Evolutionary conservation across 352 stramenopile species (phyloP).

Genomic region (Phytophthora macrochlamydospora): DNA sequence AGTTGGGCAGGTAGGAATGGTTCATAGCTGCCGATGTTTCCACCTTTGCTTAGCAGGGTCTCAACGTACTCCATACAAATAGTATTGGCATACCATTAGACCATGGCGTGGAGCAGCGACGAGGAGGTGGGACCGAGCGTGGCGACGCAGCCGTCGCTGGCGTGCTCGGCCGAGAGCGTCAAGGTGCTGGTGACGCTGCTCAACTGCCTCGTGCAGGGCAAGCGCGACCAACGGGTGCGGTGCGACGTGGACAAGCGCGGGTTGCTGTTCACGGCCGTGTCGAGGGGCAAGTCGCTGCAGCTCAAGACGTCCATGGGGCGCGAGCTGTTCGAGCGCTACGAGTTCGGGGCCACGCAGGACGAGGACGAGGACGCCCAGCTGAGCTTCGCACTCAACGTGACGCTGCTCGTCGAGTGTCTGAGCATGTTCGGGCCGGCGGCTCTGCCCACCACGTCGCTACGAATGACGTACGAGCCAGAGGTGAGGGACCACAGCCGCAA

Average conservation of each 20-base stretch:
- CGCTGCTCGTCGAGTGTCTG: constrained; percentile 77
- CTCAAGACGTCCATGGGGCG: constrained; percentile 81
- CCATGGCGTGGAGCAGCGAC: constrained; percentile 31
- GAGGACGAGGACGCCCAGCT: constrained; percentile 44
- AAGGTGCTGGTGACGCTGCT: constrained; percentile 82
- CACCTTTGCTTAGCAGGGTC: too few relatives aligned
- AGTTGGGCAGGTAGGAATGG: too few relatives aligned
- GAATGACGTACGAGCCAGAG: constrained; percentile 70
- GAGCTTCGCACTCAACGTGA: constrained; percentile 80
- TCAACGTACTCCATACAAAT: neutral
- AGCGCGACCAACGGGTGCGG: constrained; percentile 80
- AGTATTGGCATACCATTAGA: neutral
- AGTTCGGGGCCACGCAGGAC: constrained; percentile 28
- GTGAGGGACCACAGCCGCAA: constrained; percentile 12
- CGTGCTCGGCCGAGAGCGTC: constrained; percentile 68
- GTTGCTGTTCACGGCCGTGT: constrained; percentile 79
- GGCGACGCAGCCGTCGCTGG: constrained; percentile 38
- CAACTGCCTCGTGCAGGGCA: constrained; percentile 61
- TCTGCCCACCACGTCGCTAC: constrained; percentile 74
- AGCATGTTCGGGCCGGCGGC: constrained; percentile 77
- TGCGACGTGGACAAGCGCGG: constrained; percentile 73
- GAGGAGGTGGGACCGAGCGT: constrained; percentile 14
- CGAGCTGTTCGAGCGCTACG: constrained; percentile 81
- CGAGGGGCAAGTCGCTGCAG: constrained; percentile 87
- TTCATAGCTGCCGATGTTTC: too few relatives aligned